A percentile compares a stretch with the other conserved stretches of the same genome.
Conservation (phyloP, 179 eudicot species). For the Kewa caespitosa region DNA sequence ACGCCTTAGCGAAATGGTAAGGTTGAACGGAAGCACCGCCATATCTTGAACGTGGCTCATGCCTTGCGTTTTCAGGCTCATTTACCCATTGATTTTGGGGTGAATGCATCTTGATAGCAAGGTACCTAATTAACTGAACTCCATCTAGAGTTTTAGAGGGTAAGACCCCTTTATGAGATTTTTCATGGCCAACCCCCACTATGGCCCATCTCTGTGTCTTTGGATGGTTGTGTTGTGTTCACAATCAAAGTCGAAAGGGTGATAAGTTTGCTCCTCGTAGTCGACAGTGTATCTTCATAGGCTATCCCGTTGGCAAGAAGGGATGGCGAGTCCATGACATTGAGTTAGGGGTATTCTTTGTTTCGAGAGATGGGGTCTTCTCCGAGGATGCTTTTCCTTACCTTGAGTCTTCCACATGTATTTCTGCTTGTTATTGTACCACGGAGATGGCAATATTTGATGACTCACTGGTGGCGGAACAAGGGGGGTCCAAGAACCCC, state of each 20-base stretch:
- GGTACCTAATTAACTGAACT: neutral
- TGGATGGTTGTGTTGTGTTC: neutral
- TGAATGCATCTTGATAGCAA: neutral
- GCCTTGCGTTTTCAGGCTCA: neutral
- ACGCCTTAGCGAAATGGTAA: neutral
- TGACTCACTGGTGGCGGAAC: too few relatives aligned
- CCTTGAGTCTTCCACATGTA: neutral
- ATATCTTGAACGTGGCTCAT: neutral
- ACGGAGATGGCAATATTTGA: neutral
- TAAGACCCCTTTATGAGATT: neutral
- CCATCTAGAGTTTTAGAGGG: neutral
- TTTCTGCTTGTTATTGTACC: too few relatives aligned
- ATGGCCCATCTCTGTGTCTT: neutral
- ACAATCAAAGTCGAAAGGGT: neutral
- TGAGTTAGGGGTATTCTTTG: neutral
- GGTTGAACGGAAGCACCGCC: neutral
- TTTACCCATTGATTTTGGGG: neutral
- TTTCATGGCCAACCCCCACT: neutral
- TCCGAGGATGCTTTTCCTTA: neutral
- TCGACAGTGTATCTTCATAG: neutral
- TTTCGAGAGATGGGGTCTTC: neutral
- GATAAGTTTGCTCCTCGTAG: conserved; percentile 13
- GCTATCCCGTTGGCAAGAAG: conserved; percentile 7
- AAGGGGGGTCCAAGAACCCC: too few relatives aligned
- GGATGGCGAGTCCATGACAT: conserved; percentile 7